phyloP scores from a whole-genome alignment of 257 asterid species.

The Buddleja alternifolia region DNA sequence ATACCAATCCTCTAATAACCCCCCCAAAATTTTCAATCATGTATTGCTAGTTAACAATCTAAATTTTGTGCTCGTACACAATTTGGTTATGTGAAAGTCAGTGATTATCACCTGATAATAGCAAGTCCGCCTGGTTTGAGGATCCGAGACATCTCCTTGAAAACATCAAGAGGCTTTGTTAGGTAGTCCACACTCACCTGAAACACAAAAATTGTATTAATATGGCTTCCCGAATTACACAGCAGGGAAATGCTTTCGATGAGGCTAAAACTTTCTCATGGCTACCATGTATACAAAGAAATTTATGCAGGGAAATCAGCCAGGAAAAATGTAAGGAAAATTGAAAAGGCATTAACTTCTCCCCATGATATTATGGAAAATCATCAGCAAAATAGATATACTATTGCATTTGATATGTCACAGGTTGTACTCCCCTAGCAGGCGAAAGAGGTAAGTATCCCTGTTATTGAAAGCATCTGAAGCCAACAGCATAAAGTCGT shows the following conservation, averaged over 20 bases:
- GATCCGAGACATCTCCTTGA: slow-evolving; percentile 85
- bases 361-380: too few species aligned
- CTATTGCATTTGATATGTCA: too few species aligned
- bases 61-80: slow-evolving; percentile 13
- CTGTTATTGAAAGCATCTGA: background rate
- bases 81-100: slow-evolving; percentile 8
- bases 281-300: too few species aligned
- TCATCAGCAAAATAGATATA: too few species aligned
- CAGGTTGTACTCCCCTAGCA: background rate
- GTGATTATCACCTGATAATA: slow-evolving; percentile 60
- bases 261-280: background rate
- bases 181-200: slow-evolving; percentile 98
- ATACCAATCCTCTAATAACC: background rate
- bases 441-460: background rate
- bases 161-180: slow-evolving; percentile 79
- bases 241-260: background rate
- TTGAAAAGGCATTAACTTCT: too few species aligned
- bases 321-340: too few species aligned
- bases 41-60: background rate
- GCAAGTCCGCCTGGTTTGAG: slow-evolving; percentile 97
- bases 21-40: background rate
- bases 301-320: too few species aligned
- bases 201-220: slow-evolving; percentile 23
- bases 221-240: background rate
- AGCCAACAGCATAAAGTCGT: background rate